Evolutionary conservation across 1,139 yeast genomes (phyloP), one percentile per base, ranked within the genome.

Genomic region (Blastobotrys buckinghamii): DNA sequence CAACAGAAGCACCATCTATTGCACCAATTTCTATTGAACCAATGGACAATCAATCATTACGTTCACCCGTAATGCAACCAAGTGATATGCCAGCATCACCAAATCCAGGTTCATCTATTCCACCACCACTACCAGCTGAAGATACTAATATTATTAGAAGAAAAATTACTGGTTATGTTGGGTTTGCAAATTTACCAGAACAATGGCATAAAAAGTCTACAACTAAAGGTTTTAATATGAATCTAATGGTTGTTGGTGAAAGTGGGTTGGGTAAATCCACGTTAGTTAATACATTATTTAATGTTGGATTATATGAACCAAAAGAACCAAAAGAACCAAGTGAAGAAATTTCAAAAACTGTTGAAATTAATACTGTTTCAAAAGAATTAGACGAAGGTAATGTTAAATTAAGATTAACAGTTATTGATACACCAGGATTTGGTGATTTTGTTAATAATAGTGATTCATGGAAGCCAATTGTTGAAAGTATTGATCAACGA

Each of bases 121-220:
- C 30, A 6, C 35, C 19, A 8, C 40, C 27, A 30, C 24, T 34
- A 35, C 20, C 37, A 29, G 41, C 45, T 16, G 48, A 54, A 16
- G 62, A 57, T 45, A 42, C 56, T 44, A 74, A 73, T 62, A 74
- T 88, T 53, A 80, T 88, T 61, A 84, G 84, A 61, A 82, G 95
- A 59, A 87, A 87, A 63, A 79, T 90, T 59, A 85, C 82, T 58
- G 95, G 96, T 6, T 90, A 84, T 66, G 98, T 94, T 52, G 99
- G 99, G 3, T 92, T 94, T 70, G 96, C 97, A 59, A 94, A 90
- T 70, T 77, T 94, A 63, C 99, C 99, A 52, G 92, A 90, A 67
- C 99, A 94, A 74, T 92, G 97, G 97, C 97, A 92, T 71, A 81
- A 96, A 70, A 89, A 87, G 69, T 84, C 95, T 6, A 82, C 90